Base-by-base conservation (phyloP, 2,329 filamentous ascomycete genomes). In the Ascochyta rabiei region DNA sequence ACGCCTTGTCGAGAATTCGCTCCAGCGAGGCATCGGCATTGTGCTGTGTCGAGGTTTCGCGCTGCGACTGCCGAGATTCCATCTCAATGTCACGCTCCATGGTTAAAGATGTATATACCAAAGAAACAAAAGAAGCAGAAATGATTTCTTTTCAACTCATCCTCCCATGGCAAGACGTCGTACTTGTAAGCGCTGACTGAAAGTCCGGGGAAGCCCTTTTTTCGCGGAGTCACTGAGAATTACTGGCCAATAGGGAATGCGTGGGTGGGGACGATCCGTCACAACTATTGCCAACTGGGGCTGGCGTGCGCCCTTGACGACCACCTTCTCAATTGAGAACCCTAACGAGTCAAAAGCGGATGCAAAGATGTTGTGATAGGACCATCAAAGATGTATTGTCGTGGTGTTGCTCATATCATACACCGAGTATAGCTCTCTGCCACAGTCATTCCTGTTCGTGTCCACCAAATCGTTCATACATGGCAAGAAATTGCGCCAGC, bases 231-330 rank as follows among this genome's bases (percentile, higher is more conserved):
- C 44, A 44, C 28, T 34, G 34, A 40, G 6, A 18, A 31, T 15
- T 35, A 9, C 8, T 16, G 35, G 19, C 45, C 38, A 54, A 53
- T 45, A 28, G 18, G 33, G 26, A 23, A 30, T 5, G n/a, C 16
- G 7, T 8, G 15, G 9, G 24, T 30, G 39, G 24, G n/a, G 24
- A n/a, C 21, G 15, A 6, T 30, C 3, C 19, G n/a, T 1, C 44
- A n/a, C 7, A 26, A 45, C 46, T 40, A 31, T 42, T 47, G 13
- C 53, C 16, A 6, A 38, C 24, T 19, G n/a, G 48, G 54, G 26
- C 46, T 53, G 41, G 54, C 39, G 54, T 44, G 46, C 57, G 57
- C 58, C 58, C 54, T 60, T 60, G 12, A 19, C 19, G 18, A 19
- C 15, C 26, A 51, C 48, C 41, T 45, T 51, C 48, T 21, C 12